Percentiles rank a stretch among this genome's conserved stretches.
These are phyloP conservation scores for Gynandropsis gynandra DNA, from an alignment of 345 rosid species.

Conservation along the genomic window DNA sequence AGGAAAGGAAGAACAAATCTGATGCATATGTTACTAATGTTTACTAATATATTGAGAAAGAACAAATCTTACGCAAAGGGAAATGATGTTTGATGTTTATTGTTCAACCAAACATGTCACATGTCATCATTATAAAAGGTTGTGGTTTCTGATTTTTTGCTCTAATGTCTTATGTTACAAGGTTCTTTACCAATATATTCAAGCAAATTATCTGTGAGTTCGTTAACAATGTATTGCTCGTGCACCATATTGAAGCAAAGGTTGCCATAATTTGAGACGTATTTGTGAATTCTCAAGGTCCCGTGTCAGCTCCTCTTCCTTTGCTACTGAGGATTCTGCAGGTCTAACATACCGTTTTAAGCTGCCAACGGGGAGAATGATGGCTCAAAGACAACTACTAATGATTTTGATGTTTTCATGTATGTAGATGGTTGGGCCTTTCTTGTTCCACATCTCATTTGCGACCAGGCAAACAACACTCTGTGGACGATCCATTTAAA, in stretches of 20 bases:
- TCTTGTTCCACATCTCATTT: conserved; percentile 82
- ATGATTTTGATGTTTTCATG: conserved; percentile 44
- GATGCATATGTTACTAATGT: too few relatives aligned
- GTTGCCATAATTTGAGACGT: conserved; percentile 92
- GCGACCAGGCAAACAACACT: conserved; percentile 59
- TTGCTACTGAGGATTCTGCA: conserved; percentile 59
- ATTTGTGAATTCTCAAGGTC: conserved; percentile 86
- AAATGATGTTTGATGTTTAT: too few relatives aligned
- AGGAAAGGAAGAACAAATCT: too few relatives aligned
- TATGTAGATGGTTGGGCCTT: conserved; percentile 92
- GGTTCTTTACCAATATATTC: conserved; percentile 96
- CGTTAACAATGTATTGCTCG: conserved; percentile 84
- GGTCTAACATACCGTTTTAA: conserved; percentile 41
- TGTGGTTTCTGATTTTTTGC: conserved; percentile 12
- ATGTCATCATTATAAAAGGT: conserved; percentile 2
- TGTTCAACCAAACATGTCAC: conserved; percentile 1
- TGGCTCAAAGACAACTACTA: conserved; percentile 41
- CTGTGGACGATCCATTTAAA: conserved; percentile 90
- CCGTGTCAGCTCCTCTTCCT: conserved; percentile 98
- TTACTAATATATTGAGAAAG: too few relatives aligned
- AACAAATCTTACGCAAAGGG: too few relatives aligned
- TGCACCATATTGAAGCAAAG: conserved; percentile 97
- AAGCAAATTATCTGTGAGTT: conserved; percentile 73
- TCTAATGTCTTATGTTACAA: conserved; percentile 33
- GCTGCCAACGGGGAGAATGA: conserved; percentile 44